A percentile compares a stretch with the other conserved stretches of the same genome.
These are phyloP conservation scores for Beauveria asiatica DNA, from an alignment of 2,329 filamentous ascomycete species.

Conservation along the genomic window DNA sequence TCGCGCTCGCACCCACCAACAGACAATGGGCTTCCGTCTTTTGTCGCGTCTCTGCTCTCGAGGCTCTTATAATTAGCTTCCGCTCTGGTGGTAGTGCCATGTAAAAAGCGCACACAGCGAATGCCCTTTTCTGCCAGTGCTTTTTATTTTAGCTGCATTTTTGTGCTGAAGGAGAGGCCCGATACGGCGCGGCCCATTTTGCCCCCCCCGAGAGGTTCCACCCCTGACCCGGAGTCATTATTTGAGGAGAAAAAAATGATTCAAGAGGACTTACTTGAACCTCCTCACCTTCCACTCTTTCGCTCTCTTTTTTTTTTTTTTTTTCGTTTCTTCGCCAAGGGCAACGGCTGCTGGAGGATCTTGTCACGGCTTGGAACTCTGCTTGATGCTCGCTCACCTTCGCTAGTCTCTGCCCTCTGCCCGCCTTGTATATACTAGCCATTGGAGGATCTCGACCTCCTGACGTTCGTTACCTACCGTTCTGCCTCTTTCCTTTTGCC, in stretches of 20 bases:
- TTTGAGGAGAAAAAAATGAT: constrained; percentile 15
- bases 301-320: not conserved
- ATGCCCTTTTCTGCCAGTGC: not conserved
- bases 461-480: constrained; percentile 11
- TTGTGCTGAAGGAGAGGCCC: constrained; percentile 3
- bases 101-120: not conserved
- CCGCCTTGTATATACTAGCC: constrained; percentile 23
- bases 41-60: not conserved
- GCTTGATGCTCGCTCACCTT: constrained; percentile 26
- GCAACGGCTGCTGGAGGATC: constrained; percentile 14
- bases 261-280: constrained; percentile 12
- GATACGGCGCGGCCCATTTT: constrained; percentile 11
- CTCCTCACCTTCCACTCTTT: constrained; percentile 8
- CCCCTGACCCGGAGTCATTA: constrained; percentile 17
- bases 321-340: constrained; percentile 5
- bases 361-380: constrained; percentile 16
- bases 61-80: not conserved
- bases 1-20: too few relatives aligned
- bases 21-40: too few relatives aligned
- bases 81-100: not conserved
- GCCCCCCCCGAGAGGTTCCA: constrained; percentile 16
- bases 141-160: not conserved
- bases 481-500: constrained; percentile 9
- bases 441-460: constrained; percentile 13
- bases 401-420: constrained; percentile 29